Percentiles rank a stretch among this genome's conserved stretches.
These are phyloP conservation scores for Barbarea vulgaris DNA, from an alignment of 345 rosid species.

Conservation along the genomic window DNA sequence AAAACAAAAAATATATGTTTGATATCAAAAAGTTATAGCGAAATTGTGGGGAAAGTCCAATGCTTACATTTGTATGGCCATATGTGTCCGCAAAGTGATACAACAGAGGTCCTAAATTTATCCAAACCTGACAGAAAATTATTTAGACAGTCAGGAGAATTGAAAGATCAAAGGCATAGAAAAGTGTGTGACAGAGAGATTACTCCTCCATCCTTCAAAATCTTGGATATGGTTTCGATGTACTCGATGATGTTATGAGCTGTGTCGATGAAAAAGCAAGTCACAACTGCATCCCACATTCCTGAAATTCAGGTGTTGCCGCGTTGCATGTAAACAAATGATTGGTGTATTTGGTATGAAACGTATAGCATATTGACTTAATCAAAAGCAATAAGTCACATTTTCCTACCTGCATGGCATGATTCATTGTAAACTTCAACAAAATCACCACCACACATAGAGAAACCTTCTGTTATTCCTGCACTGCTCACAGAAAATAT, in stretches of 20 bases:
- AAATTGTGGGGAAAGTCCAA: conserved; percentile 8
- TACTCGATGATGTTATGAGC: conserved; percentile 93
- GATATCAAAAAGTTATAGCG: background rate
- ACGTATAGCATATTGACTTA: conserved; percentile 1
- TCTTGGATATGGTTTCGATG: conserved; percentile 88
- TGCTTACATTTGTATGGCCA: conserved; percentile 81
- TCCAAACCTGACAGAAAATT: conserved; percentile 73
- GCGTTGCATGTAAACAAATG: background rate
- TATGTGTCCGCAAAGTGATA: conserved; percentile 92
- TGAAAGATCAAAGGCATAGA: conserved; percentile 8
- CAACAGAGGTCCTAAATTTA: conserved; percentile 88
- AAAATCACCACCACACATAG: conserved; percentile 99
- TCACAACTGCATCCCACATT: conserved; percentile 91
- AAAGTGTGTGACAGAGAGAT: conserved; percentile 40
- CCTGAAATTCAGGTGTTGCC: conserved; percentile 56
- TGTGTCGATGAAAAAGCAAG: conserved; percentile 95
- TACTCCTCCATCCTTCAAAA: conserved; percentile 94
- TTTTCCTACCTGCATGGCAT: conserved; percentile 71
- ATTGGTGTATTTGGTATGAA: conserved; percentile 1
- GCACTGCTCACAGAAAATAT: conserved; percentile 59
- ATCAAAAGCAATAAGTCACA: conserved; percentile 1
- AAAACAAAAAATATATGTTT: conserved; percentile 14
- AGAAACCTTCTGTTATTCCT: conserved; percentile 96
- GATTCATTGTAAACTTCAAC: conserved; percentile 90
- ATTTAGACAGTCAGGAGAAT: conserved; percentile 17